Conservation (phyloP, 495 filamentous ascomycete species). For the Penicillium salamii region DNA sequence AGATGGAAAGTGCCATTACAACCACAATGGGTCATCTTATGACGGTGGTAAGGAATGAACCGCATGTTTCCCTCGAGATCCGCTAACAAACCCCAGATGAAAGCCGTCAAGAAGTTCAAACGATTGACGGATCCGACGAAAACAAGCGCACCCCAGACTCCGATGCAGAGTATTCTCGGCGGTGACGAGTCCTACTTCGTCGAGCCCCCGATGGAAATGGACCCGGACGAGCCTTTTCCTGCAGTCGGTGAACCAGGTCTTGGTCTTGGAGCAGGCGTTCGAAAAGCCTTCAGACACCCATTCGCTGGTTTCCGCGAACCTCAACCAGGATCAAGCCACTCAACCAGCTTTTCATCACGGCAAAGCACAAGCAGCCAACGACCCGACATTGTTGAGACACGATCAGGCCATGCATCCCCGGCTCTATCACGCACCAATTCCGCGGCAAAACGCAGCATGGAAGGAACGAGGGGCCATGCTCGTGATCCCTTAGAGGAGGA, state of each 20-base stretch:
- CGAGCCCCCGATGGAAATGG: slow-evolving; percentile 56
- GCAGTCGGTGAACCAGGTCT: slow-evolving; percentile 28
- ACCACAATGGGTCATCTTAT: slow-evolving; percentile 78
- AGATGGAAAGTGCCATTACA: slow-evolving; percentile 89
- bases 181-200: slow-evolving; percentile 49
- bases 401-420: slow-evolving; percentile 11
- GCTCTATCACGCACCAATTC: slow-evolving; percentile 36
- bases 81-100: slow-evolving; percentile 61
- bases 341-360: slow-evolving; percentile 14
- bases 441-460: slow-evolving; percentile 38
- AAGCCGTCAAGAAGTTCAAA: slow-evolving; percentile 88
- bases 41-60: slow-evolving; percentile 83
- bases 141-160: slow-evolving; percentile 43
- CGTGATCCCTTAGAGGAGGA: slow-evolving; percentile 61
- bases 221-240: slow-evolving; percentile 38
- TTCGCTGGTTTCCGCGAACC: slow-evolving; percentile 40
- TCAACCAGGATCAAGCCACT: slow-evolving; percentile 15
- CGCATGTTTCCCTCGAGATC: too few relatives aligned
- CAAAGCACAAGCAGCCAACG: slow-evolving; percentile 18
- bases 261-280: slow-evolving; percentile 51
- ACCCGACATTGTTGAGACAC: slow-evolving; percentile 8
- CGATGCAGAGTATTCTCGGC: slow-evolving; percentile 54
- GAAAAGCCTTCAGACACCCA: slow-evolving; percentile 47
- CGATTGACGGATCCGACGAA: slow-evolving; percentile 46
- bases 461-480: slow-evolving; percentile 60